Evolutionary conservation across 2,329 filamentous ascomycete species (phyloP), one percentile per base, ranked within the genome.

Genomic region (Paracoccidioides brasiliensis): DNA sequence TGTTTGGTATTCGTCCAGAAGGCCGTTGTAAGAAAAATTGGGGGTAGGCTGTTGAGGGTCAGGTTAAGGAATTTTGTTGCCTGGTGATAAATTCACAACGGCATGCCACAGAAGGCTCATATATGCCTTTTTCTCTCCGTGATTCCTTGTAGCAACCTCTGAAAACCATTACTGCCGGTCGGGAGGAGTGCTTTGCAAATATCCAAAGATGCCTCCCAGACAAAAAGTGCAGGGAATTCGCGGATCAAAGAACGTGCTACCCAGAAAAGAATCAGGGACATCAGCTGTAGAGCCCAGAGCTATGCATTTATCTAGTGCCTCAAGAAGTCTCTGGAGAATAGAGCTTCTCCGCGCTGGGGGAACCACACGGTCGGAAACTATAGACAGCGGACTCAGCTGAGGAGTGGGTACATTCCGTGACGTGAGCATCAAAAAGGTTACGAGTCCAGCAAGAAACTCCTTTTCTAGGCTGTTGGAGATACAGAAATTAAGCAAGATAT

Each of bases 171-270:
- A 28, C 22, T 37, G n/a, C 55, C 53, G 37, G 45, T 42, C 15
- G 12, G 53, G 55, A 55, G 54, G n/a, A 61, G 53, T 8, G 57
- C 60, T 50, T 57, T 57, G 22, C 9, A 54, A n/a, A 63, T 45
- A 32, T 58, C 63, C 32, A 60, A 48, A 42, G 56, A 63, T 37
- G n/a, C n/a, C n/a, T n/a, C n/a, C n/a, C n/a, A n/a, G n/a, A n/a
- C n/a, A n/a, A n/a, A n/a, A 51, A 48, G 61, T 64, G 56, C 63
- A 65, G 8, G 62, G 59, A 53, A 64, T 37, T 6, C 52, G 54
- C 12, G 63, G 63, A 44, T 64, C 58, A 15, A 65, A 62, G 48
- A 65, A 64, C 6, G 56, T 48, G 50, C 63, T 64, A 54, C 62
- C 61, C 3, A 61, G 48, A 14, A 65, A 55, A 3, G 63, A 64